Base-by-base conservation (phyloP, 768 basidiomycete species). In the Pleurotus djamor region DNA sequence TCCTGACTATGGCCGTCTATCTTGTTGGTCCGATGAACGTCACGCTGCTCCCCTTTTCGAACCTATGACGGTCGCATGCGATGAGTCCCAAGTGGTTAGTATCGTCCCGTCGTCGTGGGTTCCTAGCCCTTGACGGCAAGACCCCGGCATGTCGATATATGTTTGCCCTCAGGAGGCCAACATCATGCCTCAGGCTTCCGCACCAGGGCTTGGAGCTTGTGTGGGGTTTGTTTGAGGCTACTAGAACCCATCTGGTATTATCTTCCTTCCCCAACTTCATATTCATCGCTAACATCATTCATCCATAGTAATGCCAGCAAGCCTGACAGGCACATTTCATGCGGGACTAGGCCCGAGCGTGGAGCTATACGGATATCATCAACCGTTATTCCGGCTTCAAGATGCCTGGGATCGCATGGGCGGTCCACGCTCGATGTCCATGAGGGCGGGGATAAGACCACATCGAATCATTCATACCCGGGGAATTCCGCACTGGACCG, bases 371-470 rank as follows among this genome's bases (percentile, higher is more conserved):
- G 54, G 13, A 33, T 56, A 13, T 28, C 10, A 12, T 28, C 32
- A 43, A 17, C 54, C 41, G 54, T 56, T 56, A 56, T 43, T 21
- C 41, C 54, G 54, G 32, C 7, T 47, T 47, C 14, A 12, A 17
- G 45, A 47, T 47, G 17, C 45, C 37, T 36, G 51, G 51, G 51
- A 52, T 33, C 34, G 14, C 14, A 16, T 52, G 51, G 16, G 36
- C 35, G 51, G 51, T 41, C 54, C 13, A 44, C 37, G 41, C 28
- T 43, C 52, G 35, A 12, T 56, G 54, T 56, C 51, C 38, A 56
- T 44, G 41, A 44, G 38, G 41, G 54, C 35, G 54, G 54, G 54
- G 54, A 56, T 56, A 56, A 56, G 54, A 52, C 54, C 37, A 45
- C 21, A 10, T 56, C 16, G 14, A 41, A 51, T 8, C 17, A 9